Percentiles rank a stretch among this genome's conserved stretches.
These are phyloP conservation scores for Lecanicillium sp. DNA, from an alignment of 2,329 filamentous ascomycete genomes.

Conservation along the genomic window DNA sequence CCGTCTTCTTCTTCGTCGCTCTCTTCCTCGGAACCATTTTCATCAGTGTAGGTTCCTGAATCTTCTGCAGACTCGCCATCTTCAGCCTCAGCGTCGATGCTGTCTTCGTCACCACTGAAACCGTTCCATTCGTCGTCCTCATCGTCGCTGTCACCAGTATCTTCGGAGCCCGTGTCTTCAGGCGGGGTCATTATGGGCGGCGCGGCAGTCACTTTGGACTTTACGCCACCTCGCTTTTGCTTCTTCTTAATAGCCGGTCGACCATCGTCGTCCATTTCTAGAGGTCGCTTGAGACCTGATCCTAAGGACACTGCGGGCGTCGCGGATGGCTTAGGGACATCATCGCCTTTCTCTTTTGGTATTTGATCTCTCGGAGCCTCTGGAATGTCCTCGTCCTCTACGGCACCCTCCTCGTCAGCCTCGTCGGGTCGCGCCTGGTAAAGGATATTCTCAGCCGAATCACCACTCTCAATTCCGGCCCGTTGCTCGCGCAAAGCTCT, in stretches of 20 bases:
- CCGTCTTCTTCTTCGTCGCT: constrained; percentile 23
- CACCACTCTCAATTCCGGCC: constrained; percentile 50
- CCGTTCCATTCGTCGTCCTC: constrained; percentile 52
- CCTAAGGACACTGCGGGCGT: constrained; percentile 37
- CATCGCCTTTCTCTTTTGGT: background rate
- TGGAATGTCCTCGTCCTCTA: constrained; percentile 13
- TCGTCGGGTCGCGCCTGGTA: constrained; percentile 32
- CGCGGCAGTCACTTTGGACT: constrained; percentile 41
- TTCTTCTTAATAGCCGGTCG: constrained; percentile 76
- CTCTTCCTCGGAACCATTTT: constrained; percentile 15
- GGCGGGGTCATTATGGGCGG: constrained; percentile 30
- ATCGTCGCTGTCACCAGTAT: background rate
- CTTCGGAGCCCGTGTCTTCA: constrained; percentile 22
- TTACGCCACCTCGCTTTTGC: constrained; percentile 59
- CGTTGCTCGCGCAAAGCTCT: constrained; percentile 56
- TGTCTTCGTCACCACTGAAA: constrained; percentile 45
- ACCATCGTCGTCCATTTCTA: constrained; percentile 72
- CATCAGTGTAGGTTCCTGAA: constrained; percentile 5
- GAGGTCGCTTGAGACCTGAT: constrained; percentile 76
- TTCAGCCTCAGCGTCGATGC: too few species aligned
- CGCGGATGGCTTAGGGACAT: constrained; percentile 2
- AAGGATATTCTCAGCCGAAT: constrained; percentile 45
- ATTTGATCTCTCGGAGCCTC: constrained; percentile 1
- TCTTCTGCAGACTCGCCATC: constrained; percentile 16
- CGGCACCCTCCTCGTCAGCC: constrained; percentile 21